phyloP scores from a whole-genome alignment of 345 rosid species.

The Eucalyptus tenuipes region DNA sequence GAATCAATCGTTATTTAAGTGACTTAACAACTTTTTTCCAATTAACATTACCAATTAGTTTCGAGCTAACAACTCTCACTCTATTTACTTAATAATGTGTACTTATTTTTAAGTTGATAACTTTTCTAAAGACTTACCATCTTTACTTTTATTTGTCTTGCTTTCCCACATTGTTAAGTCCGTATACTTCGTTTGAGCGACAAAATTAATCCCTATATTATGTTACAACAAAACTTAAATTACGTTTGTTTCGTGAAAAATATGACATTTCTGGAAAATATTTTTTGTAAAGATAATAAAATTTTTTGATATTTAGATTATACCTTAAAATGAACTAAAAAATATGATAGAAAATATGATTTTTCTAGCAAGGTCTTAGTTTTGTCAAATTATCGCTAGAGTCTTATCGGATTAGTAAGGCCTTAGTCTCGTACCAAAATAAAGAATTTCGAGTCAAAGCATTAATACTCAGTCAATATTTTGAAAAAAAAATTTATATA shows the following conservation, averaged over 20 bases:
- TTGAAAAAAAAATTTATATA: too few relatives aligned
- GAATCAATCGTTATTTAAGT: background rate
- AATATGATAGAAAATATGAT: too few relatives aligned
- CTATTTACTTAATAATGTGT: background rate
- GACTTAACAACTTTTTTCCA: background rate
- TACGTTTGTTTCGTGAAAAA: background rate
- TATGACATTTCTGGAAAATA: too few relatives aligned
- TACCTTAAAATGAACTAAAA: background rate
- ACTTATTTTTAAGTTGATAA: background rate
- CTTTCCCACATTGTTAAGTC: background rate
- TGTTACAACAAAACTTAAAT: background rate
- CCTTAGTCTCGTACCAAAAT: background rate
- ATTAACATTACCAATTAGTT: background rate
- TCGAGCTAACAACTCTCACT: background rate
- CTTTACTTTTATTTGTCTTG: background rate
- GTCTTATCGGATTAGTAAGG: fast-evolving
- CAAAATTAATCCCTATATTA: background rate
- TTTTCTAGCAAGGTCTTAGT: background rate
- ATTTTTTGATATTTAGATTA: too few relatives aligned
- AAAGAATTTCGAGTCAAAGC: background rate
- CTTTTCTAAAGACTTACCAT: background rate
- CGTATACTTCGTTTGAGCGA: background rate
- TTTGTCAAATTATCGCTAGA: background rate
- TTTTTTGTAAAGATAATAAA: fast-evolving
- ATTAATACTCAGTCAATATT: fast-evolving